Evolutionary conservation across 306 rosid species (phyloP), one percentile per base, ranked within the genome.

Genomic region (Cajanus cajan): DNA sequence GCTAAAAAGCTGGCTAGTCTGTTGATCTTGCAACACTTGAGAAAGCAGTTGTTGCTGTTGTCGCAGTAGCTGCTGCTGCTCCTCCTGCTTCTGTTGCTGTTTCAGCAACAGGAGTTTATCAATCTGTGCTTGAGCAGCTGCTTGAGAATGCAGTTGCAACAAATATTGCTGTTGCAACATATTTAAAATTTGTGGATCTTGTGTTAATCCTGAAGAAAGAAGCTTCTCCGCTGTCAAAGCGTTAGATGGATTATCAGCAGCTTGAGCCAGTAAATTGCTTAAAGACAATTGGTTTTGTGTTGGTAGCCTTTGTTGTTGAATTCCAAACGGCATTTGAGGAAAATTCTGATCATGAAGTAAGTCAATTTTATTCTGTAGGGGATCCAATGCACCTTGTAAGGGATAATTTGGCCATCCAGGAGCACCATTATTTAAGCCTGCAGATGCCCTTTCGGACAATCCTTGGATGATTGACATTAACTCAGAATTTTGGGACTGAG

Each of bases 61-160:
- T 80, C 93, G 77, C 80, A 93, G 57, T 8, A 95, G 68, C 72
- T 86, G 89, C 85, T 91, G 99, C 75, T 96, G 91, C 86, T 93
- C 96, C 73, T 91, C 91, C 81, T 91, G 97, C 82, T 88, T 85
- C 86, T 95, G 98, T 41, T 95, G 97, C 88, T 93, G 98, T 89
- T 89, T 92, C 40, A 96, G 86, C 84, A 96, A 70, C 59, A 93
- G 12, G 1, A 93, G 36, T 78, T 95, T 93, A 79, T 96, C 98
- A 79, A 96, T 77, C 22, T 86, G 99, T 4, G 93, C 37, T 14
- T 96, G 93, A 78, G 70, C 88, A 80, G 92, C 83, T 37, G 88
- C 65, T 82, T 91, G 98, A 31, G 98, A 90, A 82, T 95, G 95
- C 81, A 94, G 85, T 87, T 92, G 97, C 87, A 91, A 51, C 77